Base-by-base conservation (phyloP, 805 yeast species). In the Monosporozyma servazzii region DNA sequence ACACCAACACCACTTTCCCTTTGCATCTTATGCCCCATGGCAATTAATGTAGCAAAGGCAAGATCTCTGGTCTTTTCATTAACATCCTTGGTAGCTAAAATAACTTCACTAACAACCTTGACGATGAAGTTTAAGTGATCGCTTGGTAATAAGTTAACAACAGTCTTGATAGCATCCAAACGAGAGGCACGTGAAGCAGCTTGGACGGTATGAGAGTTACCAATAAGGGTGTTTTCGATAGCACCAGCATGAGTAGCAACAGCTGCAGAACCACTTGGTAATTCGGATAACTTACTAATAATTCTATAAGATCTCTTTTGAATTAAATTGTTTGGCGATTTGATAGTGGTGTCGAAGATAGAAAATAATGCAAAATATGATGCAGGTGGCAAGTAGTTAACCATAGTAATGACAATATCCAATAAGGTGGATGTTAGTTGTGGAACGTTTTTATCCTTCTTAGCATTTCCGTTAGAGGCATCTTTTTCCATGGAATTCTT, bases 251-350 rank as follows among this genome's bases (percentile, higher is more conserved):
- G 83, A 11, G 68, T 65, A 20, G 67, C 51, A 31, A 86, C 69
- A 2, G 89, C 80, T 25, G 68, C 67, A 29, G 72, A 67, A 48
- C 96, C 96, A 18, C 65, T 63, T 43, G 82, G 85, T 21, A 83
- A 72, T 65, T 90, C 96, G 48, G 82, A 74, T 58, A 93, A 69
- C 55, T 78, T 81, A 20, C 86, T 68, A 51, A 91, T 69, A 47
- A 87, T 81, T 71, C 95, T 79, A 69, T 89, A 91, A 1, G 96
- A 78, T 73, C 96, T 82, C 71, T 91, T 91, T 68, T 91, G 98
- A 57, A 88, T 74, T 59, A 82, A 76, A 43, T 86, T 81, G 58
- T 84, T 82, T 47, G 74, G 70, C 36, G 77, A 70, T 21, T 74
- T 59, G 39, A 86, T 80, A 2, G 95, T 83, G 47, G 78, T 74